Base-by-base conservation (phyloP, 1,284 basidiomycete species). In the Ceratobasidium theobromae region DNA sequence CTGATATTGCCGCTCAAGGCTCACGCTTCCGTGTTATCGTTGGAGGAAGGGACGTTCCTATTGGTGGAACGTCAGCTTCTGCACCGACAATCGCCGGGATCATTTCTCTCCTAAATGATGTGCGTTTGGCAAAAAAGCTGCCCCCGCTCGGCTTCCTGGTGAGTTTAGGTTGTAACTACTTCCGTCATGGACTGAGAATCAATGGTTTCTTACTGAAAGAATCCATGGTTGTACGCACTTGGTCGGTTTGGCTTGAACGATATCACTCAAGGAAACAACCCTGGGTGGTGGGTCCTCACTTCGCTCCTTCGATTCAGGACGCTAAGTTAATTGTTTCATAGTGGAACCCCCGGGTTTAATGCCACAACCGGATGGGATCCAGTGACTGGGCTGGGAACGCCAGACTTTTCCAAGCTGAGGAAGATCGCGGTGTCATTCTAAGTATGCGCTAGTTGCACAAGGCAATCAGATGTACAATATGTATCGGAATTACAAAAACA, bases 31-130 rank as follows among this genome's bases (percentile, higher is more conserved):
- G 69, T n/a, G 70, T 74, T 32, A 68, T 69, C 11, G 66, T 72
- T 32, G 71, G 62, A 52, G 73, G 74, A 16, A 55, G 65, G 8
- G 70, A 72, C 53, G 67, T 69, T 18, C 55, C 65, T 16, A 68
- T 71, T 23, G 71, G 60, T 38, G 71, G 71, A 6, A 72, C 71
- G n/a, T 69, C 67, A 8, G 70, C 71, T 18, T 69, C 69, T 27
- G 65, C 67, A 27, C 70, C 68, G 3, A 53, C 55, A 1, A 40
- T 69, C 25, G 68, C 66, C 14, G 57, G 66, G 11, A 65, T 78
- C 28, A 58, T 78, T 4, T 69, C 75, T 0, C 67, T 77, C 52
- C 67, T 78, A 28, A 78, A 78, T 69, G 77, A 78, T 66, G 72
- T 72, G 33, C 66, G 72, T 16, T 62, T 72, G 9, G 67, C 68